Base-by-base conservation (phyloP, 2,329 filamentous ascomycete genomes). In the Fusarium fujikuroi region DNA sequence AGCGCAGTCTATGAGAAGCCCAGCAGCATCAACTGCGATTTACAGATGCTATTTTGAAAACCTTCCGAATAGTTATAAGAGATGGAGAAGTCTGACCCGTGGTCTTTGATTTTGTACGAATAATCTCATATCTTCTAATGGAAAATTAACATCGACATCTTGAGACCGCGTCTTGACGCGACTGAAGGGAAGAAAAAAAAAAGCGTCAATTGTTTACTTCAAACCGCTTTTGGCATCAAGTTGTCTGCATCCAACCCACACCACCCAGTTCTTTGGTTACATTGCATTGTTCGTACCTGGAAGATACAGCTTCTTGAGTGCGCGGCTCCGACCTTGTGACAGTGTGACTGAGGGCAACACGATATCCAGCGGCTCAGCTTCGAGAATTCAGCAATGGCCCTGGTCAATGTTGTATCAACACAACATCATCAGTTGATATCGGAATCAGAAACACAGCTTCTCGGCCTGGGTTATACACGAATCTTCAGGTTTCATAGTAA, bases 271-370 rank as follows among this genome's bases (percentile, higher is more conserved):
- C 58, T 71, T 58, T 46, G 70, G 64, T 67, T 67, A 47, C 64
- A 67, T 67, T 39, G 63, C 66, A 74, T 73, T 70, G 54, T 54
- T 74, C 43, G 70, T 71, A 40, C 70, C 70, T 74, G 66, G 66
- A 49, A 63, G 56, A 39, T 70, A 62, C 62, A 73, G 62, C 30
- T 58, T 32, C 40, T 43, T 25, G n/a, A 37, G 54, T 49, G 42
- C 62, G 66, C 70, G 62, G 70, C 54, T 73, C 66, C 66, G 62
- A 50, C 70, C 70, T 71, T 58, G 70, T 73, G 70, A 74, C 57
- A 66, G 40, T 58, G 70, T 73, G 70, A 74, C 57, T 70, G 40
- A 58, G 40, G 25, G 23, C 10, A 28, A 21, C n/a, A 60, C 40
- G 36, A 66, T 50, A 52, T 53, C 36, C 42, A 59, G 57, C 69